A percentile compares a stretch with the other conserved stretches of the same genome.
phyloP scores from a whole-genome alignment of 2,329 filamentous ascomycete species.

The Epichloe elymi region DNA sequence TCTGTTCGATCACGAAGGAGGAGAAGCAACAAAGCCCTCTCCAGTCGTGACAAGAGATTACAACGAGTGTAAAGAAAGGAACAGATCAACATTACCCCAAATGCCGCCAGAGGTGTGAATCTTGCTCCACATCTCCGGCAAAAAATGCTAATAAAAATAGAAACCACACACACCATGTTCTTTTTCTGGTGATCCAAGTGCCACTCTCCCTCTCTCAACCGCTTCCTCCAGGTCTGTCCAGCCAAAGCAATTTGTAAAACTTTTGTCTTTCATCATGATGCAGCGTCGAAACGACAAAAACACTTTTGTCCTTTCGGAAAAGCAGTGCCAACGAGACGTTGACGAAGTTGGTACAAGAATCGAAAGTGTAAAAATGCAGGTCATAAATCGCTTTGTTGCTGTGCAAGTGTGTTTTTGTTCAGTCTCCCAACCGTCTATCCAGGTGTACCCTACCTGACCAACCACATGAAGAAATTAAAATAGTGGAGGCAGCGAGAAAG shows the following conservation, averaged over 20 bases:
- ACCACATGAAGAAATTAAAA: constrained; percentile 5
- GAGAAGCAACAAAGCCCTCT: constrained; percentile 15
- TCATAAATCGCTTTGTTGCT: constrained; percentile 24
- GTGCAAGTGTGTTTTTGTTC: constrained; percentile 24
- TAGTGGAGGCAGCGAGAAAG: neutral
- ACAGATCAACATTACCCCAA: neutral
- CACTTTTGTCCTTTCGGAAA: constrained; percentile 11
- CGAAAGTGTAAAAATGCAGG: constrained; percentile 27
- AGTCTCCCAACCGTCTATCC: constrained; percentile 17
- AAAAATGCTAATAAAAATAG: constrained; percentile 4
- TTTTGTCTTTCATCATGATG: constrained; percentile 18
- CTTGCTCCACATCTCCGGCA: neutral
- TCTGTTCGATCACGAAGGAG: neutral
- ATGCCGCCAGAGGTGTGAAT: neutral
- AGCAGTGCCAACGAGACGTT: constrained; percentile 17
- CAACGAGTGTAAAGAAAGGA: constrained; percentile 37
- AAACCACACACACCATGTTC: constrained; percentile 14
- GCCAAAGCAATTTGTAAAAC: constrained; percentile 3
- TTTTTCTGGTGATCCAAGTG: constrained; percentile 1
- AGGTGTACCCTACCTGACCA: constrained; percentile 19
- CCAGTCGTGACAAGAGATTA: constrained; percentile 30
- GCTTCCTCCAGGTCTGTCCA: neutral
- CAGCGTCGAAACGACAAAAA: constrained; percentile 8
- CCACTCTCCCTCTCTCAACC: constrained; percentile 6
- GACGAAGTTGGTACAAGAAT: constrained; percentile 32